Evolutionary conservation across 2,329 filamentous ascomycete species (phyloP).

Genomic region (Exophiala viscosa): DNA sequence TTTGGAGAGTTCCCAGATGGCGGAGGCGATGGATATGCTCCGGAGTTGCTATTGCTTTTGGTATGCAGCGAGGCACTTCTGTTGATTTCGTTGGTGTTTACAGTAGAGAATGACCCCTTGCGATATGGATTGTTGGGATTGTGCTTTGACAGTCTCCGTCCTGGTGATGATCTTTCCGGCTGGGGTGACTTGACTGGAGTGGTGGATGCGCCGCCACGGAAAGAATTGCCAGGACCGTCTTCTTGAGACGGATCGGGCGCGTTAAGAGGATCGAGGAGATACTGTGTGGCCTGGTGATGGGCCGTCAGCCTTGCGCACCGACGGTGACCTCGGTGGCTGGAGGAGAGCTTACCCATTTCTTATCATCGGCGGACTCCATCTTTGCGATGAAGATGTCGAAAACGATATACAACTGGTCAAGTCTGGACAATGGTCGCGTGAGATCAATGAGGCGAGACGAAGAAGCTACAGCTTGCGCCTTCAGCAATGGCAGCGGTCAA

Average conservation of each 20-base stretch:
- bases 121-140: slow-evolving; percentile 22
- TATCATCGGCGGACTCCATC: slow-evolving; percentile 41
- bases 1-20: slow-evolving; percentile 47
- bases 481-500: too few relatives aligned
- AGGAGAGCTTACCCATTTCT: slow-evolving; percentile 46
- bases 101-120: slow-evolving; percentile 11
- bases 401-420: too few relatives aligned
- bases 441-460: too few relatives aligned
- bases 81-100: slow-evolving; percentile 11
- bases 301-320: slow-evolving; percentile 8
- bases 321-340: not conserved
- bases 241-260: slow-evolving; percentile 65
- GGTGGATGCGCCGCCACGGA: slow-evolving; percentile 31
- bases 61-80: slow-evolving; percentile 18
- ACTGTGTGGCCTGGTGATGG: slow-evolving; percentile 55
- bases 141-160: slow-evolving; percentile 21
- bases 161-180: slow-evolving; percentile 3
- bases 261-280: slow-evolving; percentile 66
- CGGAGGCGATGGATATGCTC: slow-evolving; percentile 48
- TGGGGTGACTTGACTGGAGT: slow-evolving; percentile 13
- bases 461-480: too few relatives aligned
- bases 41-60: slow-evolving; percentile 6
- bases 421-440: too few relatives aligned
- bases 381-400: slow-evolving; percentile 1
- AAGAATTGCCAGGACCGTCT: slow-evolving; percentile 60